A percentile compares a stretch with the other conserved stretches of the same genome.
These are phyloP conservation scores for Trichothecium sympodiale DNA, from an alignment of 2,329 filamentous ascomycete genomes.

Conservation along the genomic window DNA sequence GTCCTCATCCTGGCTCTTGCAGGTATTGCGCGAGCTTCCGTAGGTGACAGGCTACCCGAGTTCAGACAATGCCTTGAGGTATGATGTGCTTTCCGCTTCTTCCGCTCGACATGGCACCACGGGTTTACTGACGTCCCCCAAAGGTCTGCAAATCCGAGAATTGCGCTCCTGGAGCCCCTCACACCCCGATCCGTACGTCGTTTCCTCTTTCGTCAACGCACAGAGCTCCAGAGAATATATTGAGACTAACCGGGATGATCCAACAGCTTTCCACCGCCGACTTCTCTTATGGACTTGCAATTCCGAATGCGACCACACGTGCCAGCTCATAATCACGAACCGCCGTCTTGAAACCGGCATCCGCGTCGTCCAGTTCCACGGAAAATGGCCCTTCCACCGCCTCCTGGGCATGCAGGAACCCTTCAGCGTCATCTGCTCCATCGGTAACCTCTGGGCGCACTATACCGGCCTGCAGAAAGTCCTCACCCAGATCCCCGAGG, in stretches of 20 bases:
- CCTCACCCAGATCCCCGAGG: conserved; percentile 55
- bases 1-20: conserved; percentile 26
- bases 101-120: conserved; percentile 1
- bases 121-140: conserved; percentile 6
- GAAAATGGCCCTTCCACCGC: conserved; percentile 95
- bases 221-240: background rate
- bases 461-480: conserved; percentile 63
- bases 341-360: conserved; percentile 54
- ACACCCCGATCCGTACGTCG: conserved; percentile 58
- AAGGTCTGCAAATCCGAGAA: conserved; percentile 75
- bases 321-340: conserved; percentile 83
- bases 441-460: conserved; percentile 85
- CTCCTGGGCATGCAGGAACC: conserved; percentile 91
- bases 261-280: conserved; percentile 66
- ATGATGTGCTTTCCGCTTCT: conserved; percentile 5
- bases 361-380: conserved; percentile 83
- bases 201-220: conserved; percentile 6
- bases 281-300: conserved; percentile 88
- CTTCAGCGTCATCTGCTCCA: conserved; percentile 83
- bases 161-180: conserved; percentile 51
- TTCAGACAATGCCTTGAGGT: conserved; percentile 83
- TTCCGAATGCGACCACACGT: conserved; percentile 93
- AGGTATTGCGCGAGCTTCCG: conserved; percentile 51
- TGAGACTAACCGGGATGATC: background rate
- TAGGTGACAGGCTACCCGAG: conserved; percentile 76